These are phyloP conservation scores for Trametes coccinea DNA, from an alignment of 768 basidiomycete genomes.

Conservation along the genomic window DNA sequence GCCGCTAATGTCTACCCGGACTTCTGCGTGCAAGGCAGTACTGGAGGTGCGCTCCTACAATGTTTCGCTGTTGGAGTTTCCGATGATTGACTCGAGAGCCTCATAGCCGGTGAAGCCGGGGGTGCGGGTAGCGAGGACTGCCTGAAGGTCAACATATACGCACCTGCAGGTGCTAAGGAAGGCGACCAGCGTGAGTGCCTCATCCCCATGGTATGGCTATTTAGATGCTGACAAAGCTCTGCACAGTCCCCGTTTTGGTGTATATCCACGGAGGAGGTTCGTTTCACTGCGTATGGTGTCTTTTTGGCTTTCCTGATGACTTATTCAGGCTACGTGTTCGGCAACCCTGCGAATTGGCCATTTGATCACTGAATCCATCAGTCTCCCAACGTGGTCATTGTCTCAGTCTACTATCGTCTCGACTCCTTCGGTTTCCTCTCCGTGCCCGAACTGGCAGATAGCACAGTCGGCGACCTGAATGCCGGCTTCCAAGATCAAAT, in stretches of 20 bases:
- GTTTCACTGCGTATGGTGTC: background rate
- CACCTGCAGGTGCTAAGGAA: conserved; percentile 48
- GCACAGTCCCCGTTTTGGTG: conserved; percentile 39
- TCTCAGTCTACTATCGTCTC: conserved; percentile 67
- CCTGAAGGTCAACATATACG: conserved; percentile 65
- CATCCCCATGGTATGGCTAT: background rate
- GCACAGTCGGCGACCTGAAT: conserved; percentile 48
- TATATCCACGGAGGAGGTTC: conserved; percentile 44
- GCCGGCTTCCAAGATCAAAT: conserved; percentile 58
- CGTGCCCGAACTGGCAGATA: conserved; percentile 45
- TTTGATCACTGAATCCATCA: conserved; percentile 68
- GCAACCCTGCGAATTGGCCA: conserved; percentile 66
- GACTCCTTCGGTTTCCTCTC: conserved; percentile 64
- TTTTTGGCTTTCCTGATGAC: too few species aligned
- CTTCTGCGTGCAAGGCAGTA: conserved; percentile 62
- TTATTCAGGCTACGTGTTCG: conserved; percentile 49
- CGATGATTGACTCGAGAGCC: too few species aligned
- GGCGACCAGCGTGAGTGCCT: conserved; percentile 47
- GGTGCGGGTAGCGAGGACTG: conserved; percentile 70
- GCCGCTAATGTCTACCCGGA: conserved; percentile 55
- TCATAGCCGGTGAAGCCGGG: conserved; percentile 52
- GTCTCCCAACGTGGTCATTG: conserved; percentile 60
- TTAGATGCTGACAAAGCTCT: background rate
- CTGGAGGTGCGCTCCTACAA: conserved; percentile 36
- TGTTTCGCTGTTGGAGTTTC: too few species aligned